phyloP scores from a whole-genome alignment of 805 yeast species.

The Huiozyma naganishii region DNA sequence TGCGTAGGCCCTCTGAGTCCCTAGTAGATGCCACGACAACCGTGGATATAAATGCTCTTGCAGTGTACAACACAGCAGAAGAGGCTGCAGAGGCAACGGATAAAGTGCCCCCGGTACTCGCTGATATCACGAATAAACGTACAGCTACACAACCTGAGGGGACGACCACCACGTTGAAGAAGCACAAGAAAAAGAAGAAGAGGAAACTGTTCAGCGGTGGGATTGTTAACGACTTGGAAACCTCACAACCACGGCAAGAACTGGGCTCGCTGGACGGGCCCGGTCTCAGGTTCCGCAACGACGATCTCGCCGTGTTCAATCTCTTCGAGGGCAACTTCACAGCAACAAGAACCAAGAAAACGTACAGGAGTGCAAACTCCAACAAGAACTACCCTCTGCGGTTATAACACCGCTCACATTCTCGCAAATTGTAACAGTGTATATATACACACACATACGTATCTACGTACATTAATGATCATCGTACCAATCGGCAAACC shows the following conservation, averaged over 20 bases:
- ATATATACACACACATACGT: not conserved
- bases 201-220: conserved; percentile 22
- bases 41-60: conserved; percentile 26
- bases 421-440: not conserved
- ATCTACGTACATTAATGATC: not conserved
- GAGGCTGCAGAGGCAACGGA: not conserved
- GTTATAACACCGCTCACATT: not conserved
- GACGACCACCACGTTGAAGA: not conserved
- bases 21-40: conserved; percentile 50
- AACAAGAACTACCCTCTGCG: not conserved
- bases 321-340: conserved; percentile 22
- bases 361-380: not conserved
- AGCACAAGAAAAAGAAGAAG: conserved; percentile 3
- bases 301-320: conserved; percentile 34
- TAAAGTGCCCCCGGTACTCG: not conserved
- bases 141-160: too few relatives aligned
- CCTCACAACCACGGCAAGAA: too few relatives aligned
- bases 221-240: conserved; percentile 22
- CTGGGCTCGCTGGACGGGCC: too few relatives aligned
- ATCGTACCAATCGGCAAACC: not conserved
- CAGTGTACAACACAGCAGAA: conserved; percentile 11
- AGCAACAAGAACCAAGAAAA: conserved; percentile 2
- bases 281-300: conserved; percentile 13
- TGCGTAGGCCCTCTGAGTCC: conserved; percentile 54
- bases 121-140: conserved; percentile 7